Conservation (phyloP, 1,284 basidiomycete species). For the Austropuccinia psidii region DNA sequence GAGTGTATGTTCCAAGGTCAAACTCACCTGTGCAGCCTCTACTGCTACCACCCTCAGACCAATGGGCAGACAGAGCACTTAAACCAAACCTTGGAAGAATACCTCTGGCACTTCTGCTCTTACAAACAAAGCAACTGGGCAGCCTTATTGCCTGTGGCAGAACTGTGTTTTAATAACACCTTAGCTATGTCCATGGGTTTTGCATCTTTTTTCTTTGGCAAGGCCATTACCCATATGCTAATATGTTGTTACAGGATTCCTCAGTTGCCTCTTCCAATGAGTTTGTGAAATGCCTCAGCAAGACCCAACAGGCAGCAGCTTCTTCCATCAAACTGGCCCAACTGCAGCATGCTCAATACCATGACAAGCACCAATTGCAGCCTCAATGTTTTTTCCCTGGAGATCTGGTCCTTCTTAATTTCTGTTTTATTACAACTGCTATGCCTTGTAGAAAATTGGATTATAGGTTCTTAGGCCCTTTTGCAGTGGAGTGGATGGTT, state of each 20-base stretch:
- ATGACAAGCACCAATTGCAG: neutral
- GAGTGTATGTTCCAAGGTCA: no score
- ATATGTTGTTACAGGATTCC: neutral
- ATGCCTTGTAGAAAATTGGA: neutral
- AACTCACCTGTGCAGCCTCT: no score
- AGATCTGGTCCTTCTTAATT: conserved; percentile 6
- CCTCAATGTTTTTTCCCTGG: neutral
- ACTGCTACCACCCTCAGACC: conserved; percentile 18
- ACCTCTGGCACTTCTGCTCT: conserved; percentile 38
- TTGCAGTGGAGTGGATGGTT: neutral
- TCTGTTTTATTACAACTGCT: neutral
- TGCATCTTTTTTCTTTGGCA: conserved; percentile 51
- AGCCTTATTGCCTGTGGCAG: conserved; percentile 40
- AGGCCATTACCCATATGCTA: conserved; percentile 46
- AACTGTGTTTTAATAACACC: conserved; percentile 48
- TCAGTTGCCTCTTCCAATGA: neutral
- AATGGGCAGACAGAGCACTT: conserved; percentile 16
- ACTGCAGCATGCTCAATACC: neutral
- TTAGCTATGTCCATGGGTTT: conserved; percentile 40
- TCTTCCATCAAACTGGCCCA: neutral
- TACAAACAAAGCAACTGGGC: conserved; percentile 42
- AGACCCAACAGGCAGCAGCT: neutral
- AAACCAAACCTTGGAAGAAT: conserved; percentile 27
- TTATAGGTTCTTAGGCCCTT: neutral
- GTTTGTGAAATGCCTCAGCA: neutral